Evolutionary conservation across 805 yeast genomes (phyloP).

Genomic region (Hanseniaspora opuntiae): DNA sequence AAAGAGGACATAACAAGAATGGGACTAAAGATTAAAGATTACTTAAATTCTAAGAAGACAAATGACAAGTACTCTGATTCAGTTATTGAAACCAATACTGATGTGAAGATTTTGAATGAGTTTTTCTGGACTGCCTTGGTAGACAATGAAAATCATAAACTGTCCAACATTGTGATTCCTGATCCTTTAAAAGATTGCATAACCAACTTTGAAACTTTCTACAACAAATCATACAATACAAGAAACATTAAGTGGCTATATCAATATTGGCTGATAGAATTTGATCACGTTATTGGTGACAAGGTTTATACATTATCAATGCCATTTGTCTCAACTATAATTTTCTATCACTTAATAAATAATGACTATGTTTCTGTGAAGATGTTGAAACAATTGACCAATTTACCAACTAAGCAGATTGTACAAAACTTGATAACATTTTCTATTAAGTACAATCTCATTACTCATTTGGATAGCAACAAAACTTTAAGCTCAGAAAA

Average conservation of each 20-base stretch:
- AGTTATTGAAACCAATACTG: slow-evolving; percentile 27
- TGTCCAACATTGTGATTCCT: slow-evolving; percentile 15
- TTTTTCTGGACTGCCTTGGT: slow-evolving; percentile 39
- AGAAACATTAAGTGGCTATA: slow-evolving; percentile 66
- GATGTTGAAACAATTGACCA: slow-evolving; percentile 52
- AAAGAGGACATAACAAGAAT: slow-evolving; percentile 33
- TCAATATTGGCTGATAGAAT: slow-evolving; percentile 68
- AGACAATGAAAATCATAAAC: slow-evolving; percentile 14
- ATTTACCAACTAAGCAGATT: slow-evolving; percentile 61
- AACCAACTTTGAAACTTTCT: slow-evolving; percentile 38
- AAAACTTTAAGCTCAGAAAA: slow-evolving; percentile 42
- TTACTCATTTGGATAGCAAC: slow-evolving; percentile 58
- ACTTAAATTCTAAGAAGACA: slow-evolving; percentile 42
- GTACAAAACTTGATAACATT: slow-evolving; percentile 69
- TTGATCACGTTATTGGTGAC: slow-evolving; percentile 54
- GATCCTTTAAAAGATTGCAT: slow-evolving; percentile 29
- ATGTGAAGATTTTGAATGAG: slow-evolving; percentile 43
- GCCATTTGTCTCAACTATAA: slow-evolving; percentile 69
- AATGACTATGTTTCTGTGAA: slow-evolving; percentile 39
- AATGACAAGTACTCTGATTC: slow-evolving; percentile 28
- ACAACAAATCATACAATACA: slow-evolving; percentile 39
- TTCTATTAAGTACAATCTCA: slow-evolving; percentile 57
- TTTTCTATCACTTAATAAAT: slow-evolving; percentile 61
- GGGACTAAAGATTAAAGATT: slow-evolving; percentile 78
- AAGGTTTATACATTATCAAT: slow-evolving; percentile 64